Conservation (phyloP, 306 rosid species). For the Sicyos edulis region DNA sequence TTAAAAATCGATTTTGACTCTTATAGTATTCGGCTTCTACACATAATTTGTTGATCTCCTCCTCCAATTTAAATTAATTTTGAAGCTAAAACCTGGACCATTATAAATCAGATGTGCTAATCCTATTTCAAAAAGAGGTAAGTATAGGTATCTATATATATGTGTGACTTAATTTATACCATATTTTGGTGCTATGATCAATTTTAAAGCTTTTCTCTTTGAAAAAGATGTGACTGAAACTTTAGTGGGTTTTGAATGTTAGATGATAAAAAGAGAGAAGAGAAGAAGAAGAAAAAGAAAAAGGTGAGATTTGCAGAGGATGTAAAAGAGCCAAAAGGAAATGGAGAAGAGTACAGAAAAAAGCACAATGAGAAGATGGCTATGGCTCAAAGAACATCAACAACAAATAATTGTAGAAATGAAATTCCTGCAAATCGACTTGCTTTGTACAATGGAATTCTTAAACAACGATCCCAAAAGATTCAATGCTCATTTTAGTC, state of each 20-base stretch:
- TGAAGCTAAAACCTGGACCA: too few species aligned
- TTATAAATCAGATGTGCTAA: too few species aligned
- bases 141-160: too few species aligned
- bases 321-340: conserved; percentile 46
- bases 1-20: too few species aligned
- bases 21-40: too few species aligned
- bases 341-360: conserved; percentile 29
- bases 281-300: conserved; percentile 47
- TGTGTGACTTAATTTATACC: too few species aligned
- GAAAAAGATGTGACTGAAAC: too few species aligned
- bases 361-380: conserved; percentile 26
- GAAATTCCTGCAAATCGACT: conserved; percentile 36
- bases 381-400: conserved; percentile 7
- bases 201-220: too few species aligned
- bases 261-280: conserved; percentile 29
- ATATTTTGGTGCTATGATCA: too few species aligned
- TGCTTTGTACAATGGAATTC: conserved; percentile 45
- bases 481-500: conserved; percentile 32
- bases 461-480: conserved; percentile 36
- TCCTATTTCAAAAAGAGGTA: too few species aligned
- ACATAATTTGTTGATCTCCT: too few species aligned
- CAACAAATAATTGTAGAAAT: not conserved
- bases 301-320: conserved; percentile 62
- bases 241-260: not conserved
- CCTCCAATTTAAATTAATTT: too few species aligned